Conservation (phyloP, 441 rosid species). For the Aleurites moluccanus region DNA sequence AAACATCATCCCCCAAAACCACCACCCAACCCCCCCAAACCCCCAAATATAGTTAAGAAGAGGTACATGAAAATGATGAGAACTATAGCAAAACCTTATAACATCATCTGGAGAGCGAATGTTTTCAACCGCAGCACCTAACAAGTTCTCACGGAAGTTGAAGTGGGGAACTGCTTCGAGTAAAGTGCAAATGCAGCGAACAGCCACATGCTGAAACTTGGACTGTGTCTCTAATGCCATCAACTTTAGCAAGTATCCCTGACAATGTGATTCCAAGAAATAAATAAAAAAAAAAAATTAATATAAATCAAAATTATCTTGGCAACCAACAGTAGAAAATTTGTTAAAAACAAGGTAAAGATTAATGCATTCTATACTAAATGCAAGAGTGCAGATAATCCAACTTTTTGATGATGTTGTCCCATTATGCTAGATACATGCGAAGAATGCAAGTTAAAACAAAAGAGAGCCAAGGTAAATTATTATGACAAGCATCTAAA, state of each 20-base stretch:
- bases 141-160: conserved; percentile 72
- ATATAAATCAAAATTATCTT: conserved; percentile 8
- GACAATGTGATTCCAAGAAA: conserved; percentile 23
- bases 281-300: background rate
- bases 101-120: conserved; percentile 75
- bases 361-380: background rate
- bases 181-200: conserved; percentile 73
- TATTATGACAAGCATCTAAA: background rate
- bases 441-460: background rate
- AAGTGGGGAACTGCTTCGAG: conserved; percentile 91
- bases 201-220: conserved; percentile 59
- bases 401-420: background rate
- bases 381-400: background rate
- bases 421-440: background rate
- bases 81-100: conserved; percentile 55
- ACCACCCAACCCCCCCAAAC: too few relatives aligned
- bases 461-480: background rate
- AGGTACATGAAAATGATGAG: background rate
- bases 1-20: too few relatives aligned
- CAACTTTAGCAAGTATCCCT: conserved; percentile 81
- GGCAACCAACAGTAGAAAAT: background rate
- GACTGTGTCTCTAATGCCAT: conserved; percentile 53
- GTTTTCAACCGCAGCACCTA: conserved; percentile 65
- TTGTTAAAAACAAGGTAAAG: background rate
- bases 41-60: background rate